A percentile compares a stretch with the other conserved stretches of the same genome.
Conservation (phyloP, 768 basidiomycete species). For the Kockovaella imperatae region DNA sequence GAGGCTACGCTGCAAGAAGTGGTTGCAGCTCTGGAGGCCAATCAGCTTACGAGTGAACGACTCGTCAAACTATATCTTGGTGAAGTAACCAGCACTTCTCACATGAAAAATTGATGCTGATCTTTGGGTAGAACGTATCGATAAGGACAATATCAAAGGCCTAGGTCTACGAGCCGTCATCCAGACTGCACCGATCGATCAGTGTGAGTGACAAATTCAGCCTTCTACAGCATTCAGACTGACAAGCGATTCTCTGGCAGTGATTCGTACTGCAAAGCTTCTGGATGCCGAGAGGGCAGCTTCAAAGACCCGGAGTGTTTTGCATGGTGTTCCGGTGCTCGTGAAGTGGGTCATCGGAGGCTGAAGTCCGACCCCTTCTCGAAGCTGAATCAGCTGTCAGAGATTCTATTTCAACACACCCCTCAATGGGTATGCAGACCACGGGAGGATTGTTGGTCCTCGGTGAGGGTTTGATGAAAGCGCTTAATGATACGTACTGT, state of each 20-base stretch:
- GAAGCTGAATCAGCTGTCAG: neutral
- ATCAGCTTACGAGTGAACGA: neutral
- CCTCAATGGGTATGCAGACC: neutral
- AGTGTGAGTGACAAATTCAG: neutral
- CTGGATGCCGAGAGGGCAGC: too few relatives aligned
- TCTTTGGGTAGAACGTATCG: neutral
- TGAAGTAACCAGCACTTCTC: neutral
- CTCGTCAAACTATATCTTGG: neutral
- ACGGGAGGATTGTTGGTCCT: neutral
- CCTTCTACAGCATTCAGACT: neutral
- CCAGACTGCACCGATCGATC: neutral
- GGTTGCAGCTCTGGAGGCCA: neutral
- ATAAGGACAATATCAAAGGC: neutral
- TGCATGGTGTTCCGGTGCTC: neutral
- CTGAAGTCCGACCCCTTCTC: neutral
- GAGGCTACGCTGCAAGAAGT: neutral
- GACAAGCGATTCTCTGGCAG: neutral
- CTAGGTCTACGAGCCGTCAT: slow-evolving; percentile 2
- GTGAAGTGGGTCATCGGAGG: neutral
- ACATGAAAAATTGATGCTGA: neutral
- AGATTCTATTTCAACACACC: neutral
- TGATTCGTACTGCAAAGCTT: too few relatives aligned
- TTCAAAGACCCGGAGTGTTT: neutral
- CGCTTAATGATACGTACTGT: neutral
- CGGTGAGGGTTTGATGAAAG: neutral